Evolutionary conservation across 1,284 basidiomycete species (phyloP), one percentile per base, ranked within the genome.

Genomic region (Bondarzewia mesenterica): DNA sequence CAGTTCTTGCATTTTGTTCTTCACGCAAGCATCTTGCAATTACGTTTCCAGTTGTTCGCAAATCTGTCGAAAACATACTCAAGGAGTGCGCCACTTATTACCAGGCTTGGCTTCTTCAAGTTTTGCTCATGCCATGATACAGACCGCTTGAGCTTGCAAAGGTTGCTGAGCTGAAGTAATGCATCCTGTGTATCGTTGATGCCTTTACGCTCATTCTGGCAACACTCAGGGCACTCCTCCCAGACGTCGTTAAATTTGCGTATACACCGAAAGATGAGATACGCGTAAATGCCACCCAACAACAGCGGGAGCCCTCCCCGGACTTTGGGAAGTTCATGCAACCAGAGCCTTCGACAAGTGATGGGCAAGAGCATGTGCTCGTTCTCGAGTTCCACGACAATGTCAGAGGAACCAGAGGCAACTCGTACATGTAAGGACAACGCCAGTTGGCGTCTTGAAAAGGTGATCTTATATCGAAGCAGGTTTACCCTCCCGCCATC

Each of bases 1-100:
- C 91, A 4, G 89, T 95, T 2, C 79, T 93, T 46, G 90, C 89
- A 0, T 95, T 95, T 59, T 78, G 90, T 48, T 87, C 88, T 3
- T 85, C 89, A 0, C 75, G 89, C 56, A 90, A 90, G 57, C 82
- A 90, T 54, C 68, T 95, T 45, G 85, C 89, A 2, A 84, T 81
- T 2, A 92, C 89, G 0, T 93, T 92, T 60, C 73, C 83, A 4
- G 77, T 82, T 6, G 75, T 94, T 32, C 77, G 85, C 42, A 74
- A 75, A 10, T 89, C 89, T 22, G 89, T 92, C 0, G 89, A 94
- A 66, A 72, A 75, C 38, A 70, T 93, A 14, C 67, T 92, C 7
- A 88, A 87, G 58, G 71, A 80, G 89, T 86, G 56, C 43, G 73
- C 49, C 12, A 51, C 32, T 40, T 21, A 42, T 26, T 49, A n/a